Percentiles rank a stretch among this genome's conserved stretches.
Evolutionary conservation across 164 flowering plant species (phyloP).

Genomic region (Chloranthus sessilifolius): DNA sequence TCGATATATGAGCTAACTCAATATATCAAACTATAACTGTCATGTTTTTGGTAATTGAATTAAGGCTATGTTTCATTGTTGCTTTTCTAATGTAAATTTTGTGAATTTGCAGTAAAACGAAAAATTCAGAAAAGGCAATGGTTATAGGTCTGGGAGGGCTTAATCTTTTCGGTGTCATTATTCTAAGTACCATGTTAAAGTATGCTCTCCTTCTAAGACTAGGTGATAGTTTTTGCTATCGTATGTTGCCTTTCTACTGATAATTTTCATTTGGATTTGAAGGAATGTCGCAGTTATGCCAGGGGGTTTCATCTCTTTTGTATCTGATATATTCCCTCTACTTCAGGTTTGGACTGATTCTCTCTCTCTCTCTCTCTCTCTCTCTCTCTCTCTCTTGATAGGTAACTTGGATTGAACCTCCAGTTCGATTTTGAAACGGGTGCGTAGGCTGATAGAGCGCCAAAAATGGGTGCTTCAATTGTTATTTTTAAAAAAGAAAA

Average conservation of each 20-base stretch:
- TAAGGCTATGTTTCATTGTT: neutral
- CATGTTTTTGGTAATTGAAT: neutral
- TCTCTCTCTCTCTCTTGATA: too few relatives aligned
- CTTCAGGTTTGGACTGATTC: constrained; percentile 75
- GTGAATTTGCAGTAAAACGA: constrained; percentile 60
- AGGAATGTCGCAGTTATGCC: constrained; percentile 52
- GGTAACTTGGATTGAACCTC: too few relatives aligned
- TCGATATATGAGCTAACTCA: too few relatives aligned
- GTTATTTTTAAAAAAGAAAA: too few relatives aligned
- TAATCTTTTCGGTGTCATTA: constrained; percentile 82
- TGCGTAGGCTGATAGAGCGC: too few relatives aligned
- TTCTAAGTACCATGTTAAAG: constrained; percentile 84
- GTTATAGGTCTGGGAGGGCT: constrained; percentile 87
- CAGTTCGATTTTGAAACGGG: too few relatives aligned
- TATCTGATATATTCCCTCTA: constrained; percentile 69
- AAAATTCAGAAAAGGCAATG: constrained; percentile 73
- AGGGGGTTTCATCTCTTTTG: constrained; percentile 75
- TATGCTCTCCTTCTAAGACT: constrained; percentile 23
- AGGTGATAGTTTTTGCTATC: neutral
- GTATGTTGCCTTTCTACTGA: constrained; percentile 15
- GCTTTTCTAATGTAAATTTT: constrained; percentile 7
- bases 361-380: too few relatives aligned
- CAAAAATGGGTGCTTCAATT: too few relatives aligned
- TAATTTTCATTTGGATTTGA: constrained; percentile 20
- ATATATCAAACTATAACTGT: too few relatives aligned